Evolutionary conservation across 2,329 filamentous ascomycete genomes (phyloP).

Genomic region (Pseudogymnoascus pannorum): DNA sequence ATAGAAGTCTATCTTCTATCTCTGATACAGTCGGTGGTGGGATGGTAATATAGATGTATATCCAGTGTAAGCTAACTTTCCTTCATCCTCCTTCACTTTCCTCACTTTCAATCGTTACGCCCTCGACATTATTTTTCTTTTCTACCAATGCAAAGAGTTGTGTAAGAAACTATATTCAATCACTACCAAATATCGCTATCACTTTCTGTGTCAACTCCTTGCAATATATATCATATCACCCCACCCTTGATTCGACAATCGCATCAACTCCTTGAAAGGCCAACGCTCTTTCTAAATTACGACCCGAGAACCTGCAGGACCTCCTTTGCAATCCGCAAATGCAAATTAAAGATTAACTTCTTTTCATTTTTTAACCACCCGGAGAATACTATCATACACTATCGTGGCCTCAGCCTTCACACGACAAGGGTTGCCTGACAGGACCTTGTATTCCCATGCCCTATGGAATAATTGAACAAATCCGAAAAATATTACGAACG

Average conservation of each 20-base stretch:
- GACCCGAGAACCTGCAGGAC: not conserved
- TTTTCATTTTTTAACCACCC: not conserved
- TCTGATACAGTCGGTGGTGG: not conserved
- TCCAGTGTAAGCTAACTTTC: not conserved
- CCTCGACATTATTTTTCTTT: not conserved
- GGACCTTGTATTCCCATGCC: not conserved
- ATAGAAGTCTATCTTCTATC: slow-evolving; percentile 1
- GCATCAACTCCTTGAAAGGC: not conserved
- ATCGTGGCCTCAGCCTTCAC: not conserved
- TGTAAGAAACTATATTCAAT: not conserved
- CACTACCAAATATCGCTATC: not conserved
- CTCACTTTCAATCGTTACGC: not conserved
- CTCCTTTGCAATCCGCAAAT: not conserved
- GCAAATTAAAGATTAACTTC: not conserved
- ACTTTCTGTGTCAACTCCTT: not conserved
- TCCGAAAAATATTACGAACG: not conserved
- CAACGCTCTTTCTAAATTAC: not conserved
- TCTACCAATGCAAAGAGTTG: not conserved
- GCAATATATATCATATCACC: slow-evolving; percentile 2
- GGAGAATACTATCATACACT: not conserved
- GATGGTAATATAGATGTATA: slow-evolving; percentile 5
- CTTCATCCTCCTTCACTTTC: not conserved
- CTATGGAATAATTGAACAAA: not conserved
- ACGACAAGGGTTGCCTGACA: not conserved
- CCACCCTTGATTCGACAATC: not conserved